Evolutionary conservation across 805 yeast genomes (phyloP).

Genomic region (Pichia thaimueangensis): DNA sequence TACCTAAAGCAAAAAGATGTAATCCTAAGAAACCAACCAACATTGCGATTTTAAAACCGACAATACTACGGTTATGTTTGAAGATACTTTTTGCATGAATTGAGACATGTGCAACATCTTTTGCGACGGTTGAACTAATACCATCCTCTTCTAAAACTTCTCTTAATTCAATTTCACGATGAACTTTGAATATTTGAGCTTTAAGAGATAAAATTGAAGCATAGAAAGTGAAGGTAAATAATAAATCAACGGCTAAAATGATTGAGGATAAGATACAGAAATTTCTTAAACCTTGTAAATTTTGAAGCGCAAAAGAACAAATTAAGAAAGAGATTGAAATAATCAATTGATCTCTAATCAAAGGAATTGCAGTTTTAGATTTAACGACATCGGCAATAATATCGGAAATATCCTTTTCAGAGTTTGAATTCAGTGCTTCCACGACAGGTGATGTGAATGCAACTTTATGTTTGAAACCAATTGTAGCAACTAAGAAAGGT

Average conservation of each 20-base stretch:
- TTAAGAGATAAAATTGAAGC: conserved; percentile 80
- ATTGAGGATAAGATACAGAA: conserved; percentile 72
- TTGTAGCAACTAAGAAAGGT: conserved; percentile 86
- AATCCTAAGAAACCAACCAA: conserved; percentile 53
- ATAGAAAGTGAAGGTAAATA: conserved; percentile 73
- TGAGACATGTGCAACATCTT: conserved; percentile 47
- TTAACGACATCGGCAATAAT: conserved; percentile 27
- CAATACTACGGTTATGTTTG: conserved; percentile 37
- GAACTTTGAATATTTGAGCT: conserved; percentile 81
- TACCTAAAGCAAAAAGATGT: conserved; percentile 63
- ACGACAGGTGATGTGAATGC: conserved; percentile 58
- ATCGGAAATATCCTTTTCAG: conserved; percentile 27
- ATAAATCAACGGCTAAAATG: conserved; percentile 62
- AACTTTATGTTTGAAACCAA: conserved; percentile 87
- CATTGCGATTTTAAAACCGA: conserved; percentile 54
- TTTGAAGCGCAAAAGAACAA: conserved; percentile 59
- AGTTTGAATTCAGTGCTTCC: conserved; percentile 30
- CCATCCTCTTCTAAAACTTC: conserved; percentile 92
- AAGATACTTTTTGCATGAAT: conserved; percentile 25
- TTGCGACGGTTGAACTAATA: conserved; percentile 65
- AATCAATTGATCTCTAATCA: conserved; percentile 69
- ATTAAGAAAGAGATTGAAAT: conserved; percentile 65
- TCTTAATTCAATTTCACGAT: conserved; percentile 70
- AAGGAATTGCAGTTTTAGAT: conserved; percentile 38
- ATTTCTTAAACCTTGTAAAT: conserved; percentile 67